These are phyloP conservation scores for Plasmopara viticola DNA, from an alignment of 352 stramenopile species.

Conservation along the genomic window DNA sequence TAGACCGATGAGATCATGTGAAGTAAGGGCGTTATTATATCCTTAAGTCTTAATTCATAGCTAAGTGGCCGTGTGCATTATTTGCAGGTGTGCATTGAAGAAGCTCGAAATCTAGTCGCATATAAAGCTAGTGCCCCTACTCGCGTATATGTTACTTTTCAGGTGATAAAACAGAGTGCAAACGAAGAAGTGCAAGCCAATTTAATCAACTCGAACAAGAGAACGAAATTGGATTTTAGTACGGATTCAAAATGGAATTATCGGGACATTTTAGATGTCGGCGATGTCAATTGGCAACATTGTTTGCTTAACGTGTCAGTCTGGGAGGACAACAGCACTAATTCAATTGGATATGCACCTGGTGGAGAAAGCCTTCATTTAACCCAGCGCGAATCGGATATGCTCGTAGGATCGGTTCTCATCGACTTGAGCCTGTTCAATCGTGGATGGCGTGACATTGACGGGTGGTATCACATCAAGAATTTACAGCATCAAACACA, in stretches of 20 bases:
- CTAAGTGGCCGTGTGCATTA: not conserved
- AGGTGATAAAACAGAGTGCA: not conserved
- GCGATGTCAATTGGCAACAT: constrained; percentile 2
- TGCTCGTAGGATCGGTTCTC: constrained; percentile 15
- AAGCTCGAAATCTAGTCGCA: constrained; percentile 3
- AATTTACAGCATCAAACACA: constrained; percentile 16
- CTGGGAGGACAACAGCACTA: not conserved
- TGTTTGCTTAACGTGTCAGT: constrained; percentile 4
- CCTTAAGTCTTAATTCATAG: not conserved
- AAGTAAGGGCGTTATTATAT: not conserved
- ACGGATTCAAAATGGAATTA: not conserved
- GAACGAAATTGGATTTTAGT: not conserved
- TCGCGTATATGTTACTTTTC: constrained; percentile 1
- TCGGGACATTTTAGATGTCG: not conserved
- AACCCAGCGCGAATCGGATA: not conserved
- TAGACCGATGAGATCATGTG: not conserved
- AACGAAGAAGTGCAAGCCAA: not conserved
- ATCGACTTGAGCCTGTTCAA: constrained; percentile 27
- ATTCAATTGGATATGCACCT: not conserved
- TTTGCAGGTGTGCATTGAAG: constrained; percentile 3
- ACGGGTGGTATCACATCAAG: constrained; percentile 31
- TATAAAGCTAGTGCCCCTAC: not conserved
- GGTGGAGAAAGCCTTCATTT: not conserved
- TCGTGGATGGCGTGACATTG: constrained; percentile 17
- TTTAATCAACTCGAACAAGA: not conserved